phyloP scores from a whole-genome alignment of 441 rosid species.

The Eruca vesicaria region DNA sequence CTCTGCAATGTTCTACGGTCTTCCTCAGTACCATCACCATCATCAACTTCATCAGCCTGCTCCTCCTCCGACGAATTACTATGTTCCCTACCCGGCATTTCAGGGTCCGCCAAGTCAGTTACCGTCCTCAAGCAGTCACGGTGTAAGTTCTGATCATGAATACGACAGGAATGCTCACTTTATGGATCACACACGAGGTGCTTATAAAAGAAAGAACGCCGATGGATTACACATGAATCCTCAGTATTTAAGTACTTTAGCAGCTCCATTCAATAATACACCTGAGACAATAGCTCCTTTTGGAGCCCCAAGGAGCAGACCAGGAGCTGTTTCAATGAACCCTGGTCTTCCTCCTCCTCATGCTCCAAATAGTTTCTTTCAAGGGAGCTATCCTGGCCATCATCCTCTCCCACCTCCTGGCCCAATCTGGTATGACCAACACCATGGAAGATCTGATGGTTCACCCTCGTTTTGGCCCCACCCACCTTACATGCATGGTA shows the following conservation, averaged over 20 bases:
- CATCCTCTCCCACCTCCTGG: conserved; percentile 62
- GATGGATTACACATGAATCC: conserved; percentile 56
- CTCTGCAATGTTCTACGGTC: conserved; percentile 52
- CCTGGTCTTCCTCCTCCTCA: conserved; percentile 51
- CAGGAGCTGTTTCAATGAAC: conserved; percentile 51
- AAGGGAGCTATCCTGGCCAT: conserved; percentile 59
- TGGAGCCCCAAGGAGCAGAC: conserved; percentile 62
- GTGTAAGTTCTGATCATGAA: conserved; percentile 52
- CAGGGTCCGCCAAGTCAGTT: conserved; percentile 56
- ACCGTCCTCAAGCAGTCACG: conserved; percentile 52
- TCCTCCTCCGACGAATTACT: conserved; percentile 47
- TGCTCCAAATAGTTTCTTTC: conserved; percentile 48
- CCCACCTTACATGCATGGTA: conserved; percentile 69
- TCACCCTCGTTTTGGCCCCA: conserved; percentile 64
- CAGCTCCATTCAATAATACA: conserved; percentile 46
- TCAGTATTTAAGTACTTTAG: conserved; percentile 53
- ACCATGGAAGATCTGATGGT: conserved; percentile 43
- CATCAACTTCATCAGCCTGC: conserved; percentile 44
- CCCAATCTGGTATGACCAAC: conserved; percentile 36
- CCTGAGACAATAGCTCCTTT: conserved; percentile 43
- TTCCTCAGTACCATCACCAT: conserved; percentile 59
- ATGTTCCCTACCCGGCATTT: conserved; percentile 52
- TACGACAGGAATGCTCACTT: conserved; percentile 52
- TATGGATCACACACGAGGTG: conserved; percentile 56
- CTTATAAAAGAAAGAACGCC: conserved; percentile 67